Evolutionary conservation across 805 yeast genomes (phyloP).

Genomic region (Myxozyma neotropica): DNA sequence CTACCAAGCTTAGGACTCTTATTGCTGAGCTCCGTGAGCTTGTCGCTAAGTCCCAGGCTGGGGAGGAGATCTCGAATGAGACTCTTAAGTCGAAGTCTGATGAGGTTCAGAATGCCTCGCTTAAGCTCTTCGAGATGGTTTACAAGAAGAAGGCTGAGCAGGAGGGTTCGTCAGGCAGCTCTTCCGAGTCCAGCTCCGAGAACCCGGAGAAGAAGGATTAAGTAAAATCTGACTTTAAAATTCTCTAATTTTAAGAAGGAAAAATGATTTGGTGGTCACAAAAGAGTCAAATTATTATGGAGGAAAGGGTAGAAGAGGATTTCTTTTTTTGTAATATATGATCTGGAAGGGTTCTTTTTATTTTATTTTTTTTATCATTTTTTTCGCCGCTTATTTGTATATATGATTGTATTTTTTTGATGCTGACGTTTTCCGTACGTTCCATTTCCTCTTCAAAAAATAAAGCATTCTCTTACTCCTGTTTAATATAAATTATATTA

Average conservation of each 20-base stretch:
- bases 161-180: constrained; percentile 35
- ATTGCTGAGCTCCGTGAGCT: constrained; percentile 71
- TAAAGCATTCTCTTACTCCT: neutral
- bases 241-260: neutral
- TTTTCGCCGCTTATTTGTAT: neutral
- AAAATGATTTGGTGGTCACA: neutral
- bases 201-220: constrained; percentile 32
- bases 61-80: constrained; percentile 65
- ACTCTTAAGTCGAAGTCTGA: constrained; percentile 78
- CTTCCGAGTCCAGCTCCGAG: constrained; percentile 17
- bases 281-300: neutral
- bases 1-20: constrained; percentile 56
- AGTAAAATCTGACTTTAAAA: neutral
- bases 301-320: neutral
- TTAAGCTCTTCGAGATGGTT: constrained; percentile 80
- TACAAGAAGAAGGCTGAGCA: constrained; percentile 50
- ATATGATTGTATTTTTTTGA: neutral
- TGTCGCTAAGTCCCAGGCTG: constrained; percentile 68
- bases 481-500: neutral
- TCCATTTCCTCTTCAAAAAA: neutral
- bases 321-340: constrained; percentile 8
- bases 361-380: neutral
- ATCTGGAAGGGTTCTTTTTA: neutral
- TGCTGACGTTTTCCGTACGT: neutral
- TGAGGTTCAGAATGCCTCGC: constrained; percentile 76